phyloP scores from a whole-genome alignment of 2,329 filamentous ascomycete genomes.

The Fusarium pilosicola region DNA sequence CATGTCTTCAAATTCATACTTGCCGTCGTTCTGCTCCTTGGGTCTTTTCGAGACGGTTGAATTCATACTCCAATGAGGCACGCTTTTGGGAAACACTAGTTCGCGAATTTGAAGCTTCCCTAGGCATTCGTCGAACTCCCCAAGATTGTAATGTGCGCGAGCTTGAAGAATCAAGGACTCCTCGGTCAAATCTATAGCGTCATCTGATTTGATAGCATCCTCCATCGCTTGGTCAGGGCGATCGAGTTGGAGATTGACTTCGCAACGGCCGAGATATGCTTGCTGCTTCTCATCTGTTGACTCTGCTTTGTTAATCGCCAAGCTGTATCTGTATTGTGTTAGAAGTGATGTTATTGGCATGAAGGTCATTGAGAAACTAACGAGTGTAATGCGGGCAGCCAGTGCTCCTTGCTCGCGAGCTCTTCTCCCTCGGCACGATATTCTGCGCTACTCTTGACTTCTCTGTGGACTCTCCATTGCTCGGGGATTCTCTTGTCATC shows the following conservation, averaged over 20 bases:
- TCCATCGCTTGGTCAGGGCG: conserved; percentile 45
- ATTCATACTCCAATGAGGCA: neutral
- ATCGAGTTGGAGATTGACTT: conserved; percentile 46
- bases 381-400: conserved; percentile 46
- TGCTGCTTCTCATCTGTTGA: conserved; percentile 47
- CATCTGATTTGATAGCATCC: conserved; percentile 39
- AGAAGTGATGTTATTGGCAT: neutral
- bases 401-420: conserved; percentile 40
- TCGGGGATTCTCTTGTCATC: conserved; percentile 53
- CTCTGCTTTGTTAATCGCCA: neutral
- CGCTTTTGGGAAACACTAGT: conserved; percentile 49
- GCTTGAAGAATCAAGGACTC: conserved; percentile 58
- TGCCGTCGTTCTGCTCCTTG: conserved; percentile 50
- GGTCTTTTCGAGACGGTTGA: conserved; percentile 46
- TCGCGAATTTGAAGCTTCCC: conserved; percentile 48
- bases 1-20: conserved; percentile 52
- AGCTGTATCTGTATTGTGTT: conserved; percentile 1
- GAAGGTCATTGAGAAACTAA: conserved; percentile 30
- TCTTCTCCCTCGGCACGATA: conserved; percentile 50
- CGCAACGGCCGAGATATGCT: conserved; percentile 51
- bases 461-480: conserved; percentile 44
- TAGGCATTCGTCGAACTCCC: conserved; percentile 50
- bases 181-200: conserved; percentile 45
- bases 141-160: conserved; percentile 56
- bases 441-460: conserved; percentile 7